Evolutionary conservation across 1,284 basidiomycete species (phyloP), one percentile per base, ranked within the genome.

Genomic region (Pyrrhoderma lamaoense): DNA sequence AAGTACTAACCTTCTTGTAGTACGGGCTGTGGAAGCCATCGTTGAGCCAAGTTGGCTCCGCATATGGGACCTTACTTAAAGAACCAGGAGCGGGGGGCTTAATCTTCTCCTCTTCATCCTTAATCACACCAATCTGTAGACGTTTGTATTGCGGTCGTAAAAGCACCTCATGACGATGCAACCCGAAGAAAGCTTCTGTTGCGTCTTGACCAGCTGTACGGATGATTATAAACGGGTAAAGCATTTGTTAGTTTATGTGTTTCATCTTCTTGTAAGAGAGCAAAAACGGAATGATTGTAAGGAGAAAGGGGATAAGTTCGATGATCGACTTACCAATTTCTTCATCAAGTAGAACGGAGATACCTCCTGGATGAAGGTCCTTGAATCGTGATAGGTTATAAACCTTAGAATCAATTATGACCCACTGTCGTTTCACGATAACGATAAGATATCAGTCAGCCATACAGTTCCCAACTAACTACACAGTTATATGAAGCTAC

Each of bases 131-230:
- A 48, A 91, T 79, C 56, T 79, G 77, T 7, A 89, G 72, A 21
- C 85, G 79, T 44, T 72, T 64, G 62, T 89, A 91, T 63, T 86
- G 82, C 7, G 84, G 85, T 57, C 80, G 80, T 58, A 75, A 70
- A 47, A 94, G 77, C 13, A 93, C 77, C 59, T 93, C 89, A 54
- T 81, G 76, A 34, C 87, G 74, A 64, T 94, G 91, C 42, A 94
- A 76, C 42, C 84, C 80, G 61, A 84, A 93, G 71, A 93, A 93
- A 2, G 77, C 80, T 49, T 91, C 86, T 0, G 91, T 93, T 3
- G 87, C 89, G 63, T 94, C 90, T 64, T 87, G 75, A 3, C 88
- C 89, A 53, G 84, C 85, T 82, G 61, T 40, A 40, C 25, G 39
- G 22, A 35, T 39, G 42, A 11, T 18, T 18, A 40, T 5, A n/a